Evolutionary conservation across 1,139 yeast species (phyloP).

Genomic region (Pichia sp.): DNA sequence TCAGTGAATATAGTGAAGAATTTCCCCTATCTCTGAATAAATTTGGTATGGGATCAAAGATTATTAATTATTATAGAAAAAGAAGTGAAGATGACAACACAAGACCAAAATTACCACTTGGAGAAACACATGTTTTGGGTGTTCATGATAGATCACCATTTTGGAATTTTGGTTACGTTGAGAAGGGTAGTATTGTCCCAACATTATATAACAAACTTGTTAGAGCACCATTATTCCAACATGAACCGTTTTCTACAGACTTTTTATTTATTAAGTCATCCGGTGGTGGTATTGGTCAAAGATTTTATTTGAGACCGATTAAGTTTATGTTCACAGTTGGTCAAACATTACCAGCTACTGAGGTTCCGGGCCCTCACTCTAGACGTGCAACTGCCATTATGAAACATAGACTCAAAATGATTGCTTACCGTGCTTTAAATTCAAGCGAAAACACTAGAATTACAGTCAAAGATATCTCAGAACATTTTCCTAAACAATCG

Average conservation of each 20-base stretch:
- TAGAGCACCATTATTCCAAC: constrained; percentile 90
- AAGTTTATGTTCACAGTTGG: constrained; percentile 82
- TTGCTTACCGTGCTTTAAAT: constrained; percentile 83
- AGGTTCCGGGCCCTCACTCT: constrained; percentile 96
- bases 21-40: constrained; percentile 76
- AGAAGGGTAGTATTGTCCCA: constrained; percentile 89
- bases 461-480: constrained; percentile 79
- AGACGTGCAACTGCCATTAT: constrained; percentile 92
- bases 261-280: constrained; percentile 74
- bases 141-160: constrained; percentile 95
- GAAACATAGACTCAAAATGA: constrained; percentile 87
- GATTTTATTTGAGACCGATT: constrained; percentile 55
- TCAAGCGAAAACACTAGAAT: constrained; percentile 68
- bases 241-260: constrained; percentile 72
- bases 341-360: constrained; percentile 87
- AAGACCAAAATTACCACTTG: constrained; percentile 83
- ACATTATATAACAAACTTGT: constrained; percentile 86
- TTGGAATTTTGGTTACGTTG: constrained; percentile 98
- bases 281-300: constrained; percentile 64
- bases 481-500: constrained; percentile 93
- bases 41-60: constrained; percentile 93
- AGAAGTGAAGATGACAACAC: constrained; percentile 72
- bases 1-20: constrained; percentile 89
- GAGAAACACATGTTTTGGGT: constrained; percentile 94
- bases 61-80: constrained; percentile 89